These are phyloP conservation scores for Arachis stenosperma DNA, from an alignment of 306 rosid species.

Conservation along the genomic window DNA sequence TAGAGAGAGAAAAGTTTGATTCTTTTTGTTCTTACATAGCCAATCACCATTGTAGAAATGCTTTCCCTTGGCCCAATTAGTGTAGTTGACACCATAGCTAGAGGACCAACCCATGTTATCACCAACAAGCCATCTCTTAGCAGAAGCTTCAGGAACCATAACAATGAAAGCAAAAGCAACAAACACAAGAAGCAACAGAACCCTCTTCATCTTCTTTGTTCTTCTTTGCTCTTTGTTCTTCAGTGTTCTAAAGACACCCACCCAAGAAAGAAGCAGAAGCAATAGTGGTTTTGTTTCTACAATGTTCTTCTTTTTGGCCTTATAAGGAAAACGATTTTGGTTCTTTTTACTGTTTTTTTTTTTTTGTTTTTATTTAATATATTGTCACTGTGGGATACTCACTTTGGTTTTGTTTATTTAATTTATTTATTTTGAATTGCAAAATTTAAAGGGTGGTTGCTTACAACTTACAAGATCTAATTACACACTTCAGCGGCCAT, in stretches of 20 bases:
- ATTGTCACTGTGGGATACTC: neutral
- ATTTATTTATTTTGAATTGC: neutral
- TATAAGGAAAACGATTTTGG: slow-evolving; percentile 31
- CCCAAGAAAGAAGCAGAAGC: slow-evolving; percentile 33
- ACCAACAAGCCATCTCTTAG: slow-evolving; percentile 67
- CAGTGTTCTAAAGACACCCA: slow-evolving; percentile 2
- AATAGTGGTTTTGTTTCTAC: too few species aligned
- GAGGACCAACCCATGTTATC: slow-evolving; percentile 68
- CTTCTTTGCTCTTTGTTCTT: slow-evolving; percentile 1
- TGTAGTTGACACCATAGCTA: slow-evolving; percentile 62
- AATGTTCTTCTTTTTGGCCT: neutral
- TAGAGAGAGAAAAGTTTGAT: neutral
- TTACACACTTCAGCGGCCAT: neutral
- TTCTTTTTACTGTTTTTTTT: neutral
- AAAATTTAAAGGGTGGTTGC: slow-evolving; percentile 7
- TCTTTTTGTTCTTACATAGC: slow-evolving; percentile 66
- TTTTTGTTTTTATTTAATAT: neutral
- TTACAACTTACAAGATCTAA: neutral
- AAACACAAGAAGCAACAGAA: slow-evolving; percentile 42
- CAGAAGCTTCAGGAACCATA: slow-evolving; percentile 62
- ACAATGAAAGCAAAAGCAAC: slow-evolving; percentile 38
- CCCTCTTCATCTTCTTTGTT: slow-evolving; percentile 47
- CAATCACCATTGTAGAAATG: slow-evolving; percentile 93
- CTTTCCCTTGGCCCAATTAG: slow-evolving; percentile 68
- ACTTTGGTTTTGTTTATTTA: too few species aligned